Evolutionary conservation across 2,329 filamentous ascomycete genomes (phyloP).

Genomic region (Leptographium procerum): DNA sequence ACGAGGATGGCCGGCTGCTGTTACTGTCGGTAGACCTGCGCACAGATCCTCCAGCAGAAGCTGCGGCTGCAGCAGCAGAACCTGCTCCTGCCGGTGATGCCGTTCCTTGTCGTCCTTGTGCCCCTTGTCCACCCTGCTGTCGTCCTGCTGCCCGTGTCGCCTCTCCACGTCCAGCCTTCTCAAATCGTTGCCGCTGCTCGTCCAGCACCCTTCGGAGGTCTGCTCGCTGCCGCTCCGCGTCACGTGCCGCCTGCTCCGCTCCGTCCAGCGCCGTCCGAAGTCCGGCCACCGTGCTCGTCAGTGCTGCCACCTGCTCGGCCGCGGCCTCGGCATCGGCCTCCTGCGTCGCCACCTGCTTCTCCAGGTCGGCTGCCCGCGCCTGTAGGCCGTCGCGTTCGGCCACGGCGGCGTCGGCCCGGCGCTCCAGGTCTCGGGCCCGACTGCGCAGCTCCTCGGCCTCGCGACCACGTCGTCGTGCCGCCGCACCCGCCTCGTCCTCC

Average conservation of each 20-base stretch:
- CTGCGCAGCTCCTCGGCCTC: slow-evolving; percentile 79
- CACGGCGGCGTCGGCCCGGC: slow-evolving; percentile 56
- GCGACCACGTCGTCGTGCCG: slow-evolving; percentile 62
- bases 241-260: slow-evolving; percentile 68
- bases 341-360: slow-evolving; percentile 52
- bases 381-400: slow-evolving; percentile 59
- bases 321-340: slow-evolving; percentile 60
- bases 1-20: slow-evolving; percentile 19
- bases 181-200: slow-evolving; percentile 63
- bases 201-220: slow-evolving; percentile 69
- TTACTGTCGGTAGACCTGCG: background rate
- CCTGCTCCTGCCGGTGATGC: background rate
- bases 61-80: no score
- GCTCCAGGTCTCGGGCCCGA: slow-evolving; percentile 71
- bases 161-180: slow-evolving; percentile 62
- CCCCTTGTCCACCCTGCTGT: slow-evolving; percentile 25
- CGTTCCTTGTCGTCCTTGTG: no score
- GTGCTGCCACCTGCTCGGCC: slow-evolving; percentile 61
- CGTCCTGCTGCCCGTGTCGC: slow-evolving; percentile 8
- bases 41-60: no score
- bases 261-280: slow-evolving; percentile 74
- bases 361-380: slow-evolving; percentile 59
- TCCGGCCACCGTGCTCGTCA: slow-evolving; percentile 64
- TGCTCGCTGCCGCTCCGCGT: slow-evolving; percentile 70
- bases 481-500: slow-evolving; percentile 77